These are phyloP conservation scores for Acacia crassicarpa DNA, from an alignment of 306 rosid species.

Conservation along the genomic window DNA sequence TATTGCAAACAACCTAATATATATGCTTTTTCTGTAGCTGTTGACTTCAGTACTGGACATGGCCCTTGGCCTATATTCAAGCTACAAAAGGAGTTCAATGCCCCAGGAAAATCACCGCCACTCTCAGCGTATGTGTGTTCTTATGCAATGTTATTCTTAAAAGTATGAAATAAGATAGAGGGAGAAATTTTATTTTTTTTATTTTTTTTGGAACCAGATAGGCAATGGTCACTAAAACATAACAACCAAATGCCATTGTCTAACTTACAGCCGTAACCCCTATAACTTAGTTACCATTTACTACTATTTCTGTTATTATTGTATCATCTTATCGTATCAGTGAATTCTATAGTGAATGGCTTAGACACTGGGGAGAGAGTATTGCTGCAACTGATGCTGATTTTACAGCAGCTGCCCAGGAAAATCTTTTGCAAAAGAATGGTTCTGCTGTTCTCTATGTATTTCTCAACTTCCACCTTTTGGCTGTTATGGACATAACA, in stretches of 20 bases:
- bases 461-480: conserved; percentile 31
- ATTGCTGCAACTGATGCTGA: conserved; percentile 69
- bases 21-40: conserved; percentile 58
- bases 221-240: not conserved
- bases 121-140: conserved; percentile 64
- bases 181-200: too few species aligned
- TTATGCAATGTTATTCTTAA: conserved; percentile 12
- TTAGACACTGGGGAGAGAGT: conserved; percentile 94
- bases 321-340: conserved; percentile 46
- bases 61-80: conserved; percentile 88
- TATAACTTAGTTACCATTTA: conserved; percentile 10
- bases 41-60: conserved; percentile 85
- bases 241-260: not conserved
- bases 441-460: conserved; percentile 92
- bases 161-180: not conserved
- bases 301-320: conserved; percentile 35
- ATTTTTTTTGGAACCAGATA: too few species aligned
- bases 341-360: conserved; percentile 93
- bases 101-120: conserved; percentile 93
- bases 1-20: conserved; percentile 20
- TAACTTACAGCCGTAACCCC: not conserved
- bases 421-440: conserved; percentile 66
- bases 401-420: conserved; percentile 69
- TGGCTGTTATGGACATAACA: conserved; percentile 17
- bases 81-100: conserved; percentile 86